A percentile compares a stretch with the other conserved stretches of the same genome.
phyloP scores from a whole-genome alignment of 129 eudicot species.

The Solidago caesia region DNA sequence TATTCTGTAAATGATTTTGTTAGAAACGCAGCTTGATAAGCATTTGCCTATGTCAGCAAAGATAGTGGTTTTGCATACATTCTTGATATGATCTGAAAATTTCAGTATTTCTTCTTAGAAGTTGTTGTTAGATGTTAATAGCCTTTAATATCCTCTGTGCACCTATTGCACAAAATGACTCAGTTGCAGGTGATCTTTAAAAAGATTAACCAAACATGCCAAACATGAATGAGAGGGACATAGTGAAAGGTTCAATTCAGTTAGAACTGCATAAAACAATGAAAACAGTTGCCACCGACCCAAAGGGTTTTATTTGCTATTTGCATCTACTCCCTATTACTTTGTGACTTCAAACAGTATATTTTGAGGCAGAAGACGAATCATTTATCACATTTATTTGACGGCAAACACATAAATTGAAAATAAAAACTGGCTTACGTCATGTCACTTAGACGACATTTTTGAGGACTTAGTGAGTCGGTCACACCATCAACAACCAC shows the following conservation, averaged over 20 bases:
- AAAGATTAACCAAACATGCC: background rate
- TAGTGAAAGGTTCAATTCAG: background rate
- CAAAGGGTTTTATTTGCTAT: background rate
- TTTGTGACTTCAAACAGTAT: background rate
- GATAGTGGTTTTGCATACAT: background rate
- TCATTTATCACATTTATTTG: conserved; percentile 6
- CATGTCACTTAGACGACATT: conserved; percentile 67
- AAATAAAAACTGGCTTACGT: conserved; percentile 50
- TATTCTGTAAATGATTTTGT: background rate
- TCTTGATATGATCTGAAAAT: too few species aligned
- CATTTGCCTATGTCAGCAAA: background rate
- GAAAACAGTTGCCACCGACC: conserved; percentile 9
- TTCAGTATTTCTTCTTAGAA: too few species aligned
- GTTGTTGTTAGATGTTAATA: too few species aligned
- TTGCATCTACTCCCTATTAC: conserved; percentile 2
- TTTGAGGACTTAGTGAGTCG: conserved; percentile 56
- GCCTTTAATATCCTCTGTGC: too few species aligned
- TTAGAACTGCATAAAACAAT: background rate
- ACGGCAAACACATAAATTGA: background rate
- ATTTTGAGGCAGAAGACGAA: background rate
- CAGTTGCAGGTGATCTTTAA: background rate
- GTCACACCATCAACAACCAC: conserved; percentile 42
- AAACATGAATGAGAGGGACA: too few species aligned
- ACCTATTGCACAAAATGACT: too few species aligned
- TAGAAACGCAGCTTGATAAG: background rate